Conservation (phyloP, 78 protist genomes). For the Planoprotostelium fungivorum region DNA sequence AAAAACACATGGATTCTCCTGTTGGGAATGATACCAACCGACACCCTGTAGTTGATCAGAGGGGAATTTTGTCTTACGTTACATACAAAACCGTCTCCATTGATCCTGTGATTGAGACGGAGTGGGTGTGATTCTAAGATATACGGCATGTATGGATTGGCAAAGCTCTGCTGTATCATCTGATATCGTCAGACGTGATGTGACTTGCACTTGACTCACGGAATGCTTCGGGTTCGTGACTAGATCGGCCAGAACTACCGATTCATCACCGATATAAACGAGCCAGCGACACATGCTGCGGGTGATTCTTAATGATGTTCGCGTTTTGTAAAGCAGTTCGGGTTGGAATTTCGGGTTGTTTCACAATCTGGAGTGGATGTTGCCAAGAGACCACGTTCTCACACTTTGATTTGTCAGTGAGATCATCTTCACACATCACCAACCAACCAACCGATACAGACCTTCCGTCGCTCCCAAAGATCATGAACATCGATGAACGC, state of each 20-base stretch:
- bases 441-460: too few relatives aligned
- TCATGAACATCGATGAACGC: too few relatives aligned
- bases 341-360: too few relatives aligned
- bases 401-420: too few relatives aligned
- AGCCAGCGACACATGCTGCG: conserved; percentile 9
- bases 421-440: too few relatives aligned
- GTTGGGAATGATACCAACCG: conserved; percentile 31
- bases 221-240: conserved; percentile 4
- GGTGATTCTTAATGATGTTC: too few relatives aligned
- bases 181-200: neutral
- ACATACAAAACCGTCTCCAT: conserved; percentile 40
- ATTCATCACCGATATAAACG: neutral
- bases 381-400: too few relatives aligned
- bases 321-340: too few relatives aligned
- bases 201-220: neutral
- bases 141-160: neutral
- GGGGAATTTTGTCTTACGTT: neutral
- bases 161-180: conserved; percentile 4
- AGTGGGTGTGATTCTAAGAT: neutral
- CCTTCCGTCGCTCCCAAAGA: too few relatives aligned
- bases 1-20: conserved; percentile 29
- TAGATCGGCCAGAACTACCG: neutral
- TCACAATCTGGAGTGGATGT: too few relatives aligned
- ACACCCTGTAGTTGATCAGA: conserved; percentile 9
- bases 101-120: conserved; percentile 5